Evolutionary conservation across 306 rosid genomes (phyloP), one percentile per base, ranked within the genome.

Genomic region (Rosa multiflora): DNA sequence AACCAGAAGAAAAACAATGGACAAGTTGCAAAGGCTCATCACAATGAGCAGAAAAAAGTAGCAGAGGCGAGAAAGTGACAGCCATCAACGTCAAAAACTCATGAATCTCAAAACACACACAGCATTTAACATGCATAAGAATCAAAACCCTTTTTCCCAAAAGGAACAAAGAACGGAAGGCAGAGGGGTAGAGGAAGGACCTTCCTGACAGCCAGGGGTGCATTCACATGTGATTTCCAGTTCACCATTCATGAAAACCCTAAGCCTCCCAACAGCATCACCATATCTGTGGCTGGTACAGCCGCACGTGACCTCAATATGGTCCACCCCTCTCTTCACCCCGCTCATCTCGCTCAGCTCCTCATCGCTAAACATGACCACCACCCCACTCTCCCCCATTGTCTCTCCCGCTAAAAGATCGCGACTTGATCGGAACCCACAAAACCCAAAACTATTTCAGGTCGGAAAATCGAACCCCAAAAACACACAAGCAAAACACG

Each of bases 171-270:
- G 18, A n/a, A 58, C 13, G 5, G 10, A 61, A 47, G 78, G n/a
- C 20, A 59, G 82, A 76, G 51, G 68, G 70, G 47, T 7, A 79
- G 62, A 84, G 77, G 80, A 82, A 77, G 85, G 86, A 94, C 98
- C 98, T 94, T 94, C 97, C 73, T 91, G 85, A 85, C 98, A 94
- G 78, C 97, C 97, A 86, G 98, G 98, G 83, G 97, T 92, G 97
- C 98, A 94, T 84, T 94, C 97, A 78, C 98, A 94, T 79, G 88
- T 76, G 92, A 94, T 87, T 85, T 92, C 88, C 48, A 94, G 98
- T 80, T 82, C 90, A 10, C 98, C 98, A 86, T 86, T 94, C 15
- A 84, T 23, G 90, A 87, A 94, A 94, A 94, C 98, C 98, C 97
- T 94, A 92, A 94, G 98, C 83, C 98, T 90, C 21, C 98, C 98